Conservation (phyloP, 306 rosid genomes). For the Quercus bicolor region DNA sequence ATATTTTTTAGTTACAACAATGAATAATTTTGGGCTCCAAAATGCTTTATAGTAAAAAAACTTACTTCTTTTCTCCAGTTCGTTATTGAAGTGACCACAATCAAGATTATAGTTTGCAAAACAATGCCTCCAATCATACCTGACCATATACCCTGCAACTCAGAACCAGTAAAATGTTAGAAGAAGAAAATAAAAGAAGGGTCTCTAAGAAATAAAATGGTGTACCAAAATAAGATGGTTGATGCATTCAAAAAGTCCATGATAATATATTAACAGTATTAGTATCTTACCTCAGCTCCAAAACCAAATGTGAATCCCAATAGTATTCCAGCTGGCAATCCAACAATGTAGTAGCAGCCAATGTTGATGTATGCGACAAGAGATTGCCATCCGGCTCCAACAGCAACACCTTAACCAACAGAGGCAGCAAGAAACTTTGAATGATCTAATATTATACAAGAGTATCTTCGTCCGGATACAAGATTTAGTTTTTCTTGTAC, state of each 20-base stretch:
- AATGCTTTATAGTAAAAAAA: not conserved
- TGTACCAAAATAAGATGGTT: too few species aligned
- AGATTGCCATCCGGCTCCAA: constrained; percentile 91
- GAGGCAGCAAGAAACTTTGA: not conserved
- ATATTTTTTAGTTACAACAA: not conserved
- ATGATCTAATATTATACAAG: not conserved
- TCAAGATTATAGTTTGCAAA: constrained; percentile 63
- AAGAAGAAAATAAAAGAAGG: too few species aligned
- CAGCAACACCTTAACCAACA: constrained; percentile 61
- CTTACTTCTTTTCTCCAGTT: constrained; percentile 75
- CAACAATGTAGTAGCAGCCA: constrained; percentile 63
- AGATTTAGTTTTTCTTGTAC: not conserved
- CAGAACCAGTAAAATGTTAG: not conserved
- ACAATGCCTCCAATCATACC: constrained; percentile 76
- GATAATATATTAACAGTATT: not conserved
- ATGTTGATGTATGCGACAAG: constrained; percentile 76
- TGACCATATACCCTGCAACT: constrained; percentile 68
- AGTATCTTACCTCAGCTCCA: constrained; percentile 52
- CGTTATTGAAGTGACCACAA: constrained; percentile 44
- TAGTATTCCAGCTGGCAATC: constrained; percentile 74
- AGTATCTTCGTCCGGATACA: not conserved
- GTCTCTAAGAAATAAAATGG: too few species aligned
- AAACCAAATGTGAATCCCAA: constrained; percentile 56
- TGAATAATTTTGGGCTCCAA: not conserved
- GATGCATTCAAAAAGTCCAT: not conserved